Percentiles rank a stretch among this genome's conserved stretches.
These are phyloP conservation scores for Obba rivulosa DNA, from an alignment of 768 basidiomycete species.

Conservation along the genomic window DNA sequence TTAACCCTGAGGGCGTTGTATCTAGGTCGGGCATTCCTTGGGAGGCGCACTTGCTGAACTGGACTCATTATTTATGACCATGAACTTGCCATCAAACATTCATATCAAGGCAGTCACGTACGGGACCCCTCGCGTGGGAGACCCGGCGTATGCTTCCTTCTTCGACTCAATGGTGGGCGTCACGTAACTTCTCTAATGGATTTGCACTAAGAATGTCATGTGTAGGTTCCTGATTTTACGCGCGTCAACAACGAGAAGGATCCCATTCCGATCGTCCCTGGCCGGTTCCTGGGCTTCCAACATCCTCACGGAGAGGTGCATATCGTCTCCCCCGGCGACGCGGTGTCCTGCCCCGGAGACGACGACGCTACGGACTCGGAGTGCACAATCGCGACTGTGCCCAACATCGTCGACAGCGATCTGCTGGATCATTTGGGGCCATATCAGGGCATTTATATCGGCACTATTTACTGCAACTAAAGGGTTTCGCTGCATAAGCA, in stretches of 20 bases:
- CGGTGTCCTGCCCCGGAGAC: conserved; percentile 40
- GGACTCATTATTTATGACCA: conserved; percentile 23
- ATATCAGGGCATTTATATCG: conserved; percentile 45
- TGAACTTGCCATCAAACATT: conserved; percentile 24
- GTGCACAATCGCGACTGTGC: conserved; percentile 52
- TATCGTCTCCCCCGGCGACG: conserved; percentile 32
- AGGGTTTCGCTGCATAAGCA: not conserved
- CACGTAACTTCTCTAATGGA: conserved; percentile 19
- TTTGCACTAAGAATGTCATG: conserved; percentile 20
- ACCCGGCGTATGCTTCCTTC: conserved; percentile 28
- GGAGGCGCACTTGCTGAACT: conserved; percentile 27
- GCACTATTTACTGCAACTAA: conserved; percentile 36
- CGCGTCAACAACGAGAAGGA: conserved; percentile 35
- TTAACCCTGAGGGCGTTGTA: not conserved
- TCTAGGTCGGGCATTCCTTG: conserved; percentile 28
- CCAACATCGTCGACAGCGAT: conserved; percentile 44
- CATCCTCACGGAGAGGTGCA: conserved; percentile 52
- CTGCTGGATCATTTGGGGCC: conserved; percentile 54
- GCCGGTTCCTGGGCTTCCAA: conserved; percentile 41
- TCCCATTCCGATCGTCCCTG: conserved; percentile 52
- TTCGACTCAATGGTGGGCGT: conserved; percentile 38
- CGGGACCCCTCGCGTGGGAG: conserved; percentile 50
- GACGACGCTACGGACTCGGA: conserved; percentile 50
- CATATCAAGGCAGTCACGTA: conserved; percentile 41
- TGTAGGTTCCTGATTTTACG: conserved; percentile 19